These are phyloP conservation scores for Kuraishia hungarica DNA, from an alignment of 805 yeast genomes.

Conservation along the genomic window DNA sequence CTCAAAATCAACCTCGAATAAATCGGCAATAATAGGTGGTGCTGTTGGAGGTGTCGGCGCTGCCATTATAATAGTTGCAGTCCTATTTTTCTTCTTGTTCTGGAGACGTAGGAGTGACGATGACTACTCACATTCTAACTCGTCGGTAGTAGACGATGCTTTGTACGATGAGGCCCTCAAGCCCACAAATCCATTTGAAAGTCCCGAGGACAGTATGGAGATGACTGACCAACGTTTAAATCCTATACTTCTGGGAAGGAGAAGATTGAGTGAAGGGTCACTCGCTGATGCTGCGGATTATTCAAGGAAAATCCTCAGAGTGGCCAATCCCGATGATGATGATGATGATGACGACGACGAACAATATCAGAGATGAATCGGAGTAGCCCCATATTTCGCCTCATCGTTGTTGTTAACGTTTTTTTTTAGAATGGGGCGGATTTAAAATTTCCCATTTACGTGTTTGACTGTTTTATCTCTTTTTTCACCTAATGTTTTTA, in stretches of 20 bases:
- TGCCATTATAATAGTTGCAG: slow-evolving; percentile 15
- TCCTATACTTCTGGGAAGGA: slow-evolving; percentile 73
- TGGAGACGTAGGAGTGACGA: slow-evolving; percentile 26
- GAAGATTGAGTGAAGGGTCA: slow-evolving; percentile 79
- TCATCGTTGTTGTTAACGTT: not conserved
- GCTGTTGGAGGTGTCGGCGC: slow-evolving; percentile 31
- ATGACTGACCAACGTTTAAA: slow-evolving; percentile 55
- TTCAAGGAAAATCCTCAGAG: slow-evolving; percentile 71
- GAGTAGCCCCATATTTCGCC: not conserved
- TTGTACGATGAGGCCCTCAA: slow-evolving; percentile 52
- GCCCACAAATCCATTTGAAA: slow-evolving; percentile 51
- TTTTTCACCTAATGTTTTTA: not conserved
- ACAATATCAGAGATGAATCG: not conserved
- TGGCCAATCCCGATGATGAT: slow-evolving; percentile 78
- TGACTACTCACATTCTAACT: slow-evolving; percentile 26
- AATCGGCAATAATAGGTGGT: slow-evolving; percentile 28
- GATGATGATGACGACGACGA: not conserved
- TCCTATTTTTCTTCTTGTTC: slow-evolving; percentile 23
- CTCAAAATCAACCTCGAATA: slow-evolving; percentile 13
- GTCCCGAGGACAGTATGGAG: slow-evolving; percentile 41
- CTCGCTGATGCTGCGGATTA: slow-evolving; percentile 82
- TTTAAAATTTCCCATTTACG: not conserved
- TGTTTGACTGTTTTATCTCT: not conserved
- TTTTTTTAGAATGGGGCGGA: not conserved
- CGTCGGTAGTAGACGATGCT: slow-evolving; percentile 37